Percentiles rank a stretch among this genome's conserved stretches.
Conservation (phyloP, 345 rosid genomes). For the Eucalyptus sp. region DNA sequence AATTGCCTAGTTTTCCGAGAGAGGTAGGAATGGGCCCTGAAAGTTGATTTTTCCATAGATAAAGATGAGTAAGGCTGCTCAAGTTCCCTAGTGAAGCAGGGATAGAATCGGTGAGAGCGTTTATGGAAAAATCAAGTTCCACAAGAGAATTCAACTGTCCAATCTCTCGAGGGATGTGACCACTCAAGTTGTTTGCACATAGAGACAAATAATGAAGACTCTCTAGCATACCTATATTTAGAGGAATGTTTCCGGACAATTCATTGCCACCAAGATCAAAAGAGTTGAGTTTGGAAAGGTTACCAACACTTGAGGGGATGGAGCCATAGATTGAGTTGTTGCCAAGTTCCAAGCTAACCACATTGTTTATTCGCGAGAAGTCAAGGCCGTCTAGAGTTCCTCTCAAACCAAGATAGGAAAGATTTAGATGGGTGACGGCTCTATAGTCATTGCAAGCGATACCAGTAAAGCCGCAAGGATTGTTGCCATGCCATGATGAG, state of each 20-base stretch:
- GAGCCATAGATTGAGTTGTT: background rate
- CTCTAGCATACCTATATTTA: background rate
- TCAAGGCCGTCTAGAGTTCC: background rate
- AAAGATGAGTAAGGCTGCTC: background rate
- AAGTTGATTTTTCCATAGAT: background rate
- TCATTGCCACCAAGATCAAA: background rate
- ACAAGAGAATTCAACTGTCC: background rate
- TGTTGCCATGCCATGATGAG: background rate
- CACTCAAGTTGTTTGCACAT: background rate
- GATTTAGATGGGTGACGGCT: background rate
- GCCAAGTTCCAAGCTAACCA: background rate
- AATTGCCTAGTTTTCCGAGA: background rate
- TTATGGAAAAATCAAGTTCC: rapidly evolving
- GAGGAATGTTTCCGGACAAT: rapidly evolving
- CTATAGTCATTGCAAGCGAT: rapidly evolving
- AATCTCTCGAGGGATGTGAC: rapidly evolving
- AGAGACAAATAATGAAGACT: background rate
- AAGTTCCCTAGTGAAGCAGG: background rate
- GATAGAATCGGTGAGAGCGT: background rate
- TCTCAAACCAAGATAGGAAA: background rate
- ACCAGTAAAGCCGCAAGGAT: rapidly evolving
- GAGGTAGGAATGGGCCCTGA: background rate
- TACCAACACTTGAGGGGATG: background rate
- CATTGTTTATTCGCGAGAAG: rapidly evolving
- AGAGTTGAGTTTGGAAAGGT: background rate